Conservation (phyloP, 495 filamentous ascomycete genomes). For the Evansstolkia leycettana region DNA sequence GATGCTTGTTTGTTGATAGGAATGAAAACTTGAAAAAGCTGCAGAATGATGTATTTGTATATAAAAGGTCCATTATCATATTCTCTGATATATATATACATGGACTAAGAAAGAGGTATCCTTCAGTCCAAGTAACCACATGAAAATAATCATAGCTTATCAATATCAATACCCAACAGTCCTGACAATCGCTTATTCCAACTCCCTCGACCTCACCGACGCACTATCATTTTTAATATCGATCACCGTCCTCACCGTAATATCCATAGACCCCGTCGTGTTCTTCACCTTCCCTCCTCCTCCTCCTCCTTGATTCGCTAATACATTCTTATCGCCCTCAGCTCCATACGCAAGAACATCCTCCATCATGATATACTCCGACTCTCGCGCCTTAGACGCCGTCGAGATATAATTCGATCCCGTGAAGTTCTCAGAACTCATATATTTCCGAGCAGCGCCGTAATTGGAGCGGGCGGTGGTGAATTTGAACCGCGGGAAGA, state of each 20-base stretch:
- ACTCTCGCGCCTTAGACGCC: slow-evolving; percentile 1
- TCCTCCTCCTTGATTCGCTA: background rate
- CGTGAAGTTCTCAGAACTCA: background rate
- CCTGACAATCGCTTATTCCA: no score
- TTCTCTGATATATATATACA: no score
- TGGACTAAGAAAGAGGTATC: no score
- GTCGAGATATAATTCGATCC: background rate
- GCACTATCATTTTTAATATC: no score
- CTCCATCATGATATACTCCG: slow-evolving; percentile 23
- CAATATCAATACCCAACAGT: no score
- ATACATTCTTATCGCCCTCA: slow-evolving; percentile 5
- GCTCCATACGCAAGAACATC: slow-evolving; percentile 9
- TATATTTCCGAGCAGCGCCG: slow-evolving; percentile 9
- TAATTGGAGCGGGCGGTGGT: slow-evolving; percentile 9
- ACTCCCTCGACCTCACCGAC: no score
- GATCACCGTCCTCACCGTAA: slow-evolving; percentile 21
- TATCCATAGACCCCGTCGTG: slow-evolving; percentile 7
- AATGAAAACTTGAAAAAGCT: no score
- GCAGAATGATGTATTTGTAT: no score
- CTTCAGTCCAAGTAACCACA: no score
- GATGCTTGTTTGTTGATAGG: no score
- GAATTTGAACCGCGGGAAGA: slow-evolving; percentile 30
- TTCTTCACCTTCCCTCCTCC: slow-evolving; percentile 3
- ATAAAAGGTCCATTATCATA: no score
- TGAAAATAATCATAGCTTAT: no score